Conservation (phyloP, 208 protist genomes). For the Trypanosoma brucei region DNA sequence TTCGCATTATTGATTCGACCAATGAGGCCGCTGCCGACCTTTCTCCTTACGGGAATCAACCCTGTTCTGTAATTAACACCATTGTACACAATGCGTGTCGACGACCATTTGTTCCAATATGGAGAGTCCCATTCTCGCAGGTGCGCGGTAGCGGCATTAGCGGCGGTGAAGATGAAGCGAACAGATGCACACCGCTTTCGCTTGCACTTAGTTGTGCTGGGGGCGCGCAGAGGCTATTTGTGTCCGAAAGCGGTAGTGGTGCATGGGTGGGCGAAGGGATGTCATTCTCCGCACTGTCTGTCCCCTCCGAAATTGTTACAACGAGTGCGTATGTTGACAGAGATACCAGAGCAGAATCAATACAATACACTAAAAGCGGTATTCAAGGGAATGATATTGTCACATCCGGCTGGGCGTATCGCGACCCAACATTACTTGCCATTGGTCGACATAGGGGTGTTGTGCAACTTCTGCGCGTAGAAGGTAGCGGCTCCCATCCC, state of each 20-base stretch:
- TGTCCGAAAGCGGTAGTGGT: slow-evolving; percentile 21
- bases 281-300: not conserved
- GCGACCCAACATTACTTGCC: slow-evolving; percentile 45
- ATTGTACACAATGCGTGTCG: not conserved
- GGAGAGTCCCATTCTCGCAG: slow-evolving; percentile 4
- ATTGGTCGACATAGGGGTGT: slow-evolving; percentile 50
- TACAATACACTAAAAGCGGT: not conserved
- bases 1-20: no score
- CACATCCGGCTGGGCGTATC: slow-evolving; percentile 53
- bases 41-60: no score
- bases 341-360: not conserved
- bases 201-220: slow-evolving; percentile 58
- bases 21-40: no score
- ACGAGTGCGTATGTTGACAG: no score
- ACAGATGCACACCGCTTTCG: slow-evolving; percentile 14
- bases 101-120: slow-evolving; percentile 6
- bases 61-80: no score
- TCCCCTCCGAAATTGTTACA: slow-evolving; percentile 1
- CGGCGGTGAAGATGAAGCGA: not conserved
- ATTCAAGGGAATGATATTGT: slow-evolving; percentile 7
- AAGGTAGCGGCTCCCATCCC: slow-evolving; percentile 23
- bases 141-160: not conserved
- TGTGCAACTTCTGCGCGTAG: slow-evolving; percentile 63
- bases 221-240: slow-evolving; percentile 29
- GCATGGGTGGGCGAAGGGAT: slow-evolving; percentile 23